A percentile compares a stretch with the other conserved stretches of the same genome.
Evolutionary conservation across 2,329 filamentous ascomycete species (phyloP).

Genomic region (Tolypocladium amazonense): DNA sequence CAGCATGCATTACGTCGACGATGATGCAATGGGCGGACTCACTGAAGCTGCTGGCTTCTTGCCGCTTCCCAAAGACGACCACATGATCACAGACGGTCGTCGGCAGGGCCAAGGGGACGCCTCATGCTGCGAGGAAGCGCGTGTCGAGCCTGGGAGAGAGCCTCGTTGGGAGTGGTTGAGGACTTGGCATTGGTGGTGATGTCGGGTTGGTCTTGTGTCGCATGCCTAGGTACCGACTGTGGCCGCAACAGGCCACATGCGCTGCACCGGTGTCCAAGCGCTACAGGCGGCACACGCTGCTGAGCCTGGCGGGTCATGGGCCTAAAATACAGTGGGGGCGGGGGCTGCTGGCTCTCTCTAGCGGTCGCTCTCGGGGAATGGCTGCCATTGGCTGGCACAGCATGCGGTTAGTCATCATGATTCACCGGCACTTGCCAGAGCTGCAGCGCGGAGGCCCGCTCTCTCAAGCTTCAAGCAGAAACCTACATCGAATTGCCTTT

Average conservation of each 20-base stretch:
- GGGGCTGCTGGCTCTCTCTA: no score
- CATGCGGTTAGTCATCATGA: background rate
- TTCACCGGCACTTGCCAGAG: background rate
- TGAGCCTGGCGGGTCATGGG: background rate
- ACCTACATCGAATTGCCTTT: background rate
- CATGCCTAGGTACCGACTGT: background rate
- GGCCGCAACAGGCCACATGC: background rate
- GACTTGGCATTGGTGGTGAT: background rate
- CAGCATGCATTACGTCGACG: conserved; percentile 14
- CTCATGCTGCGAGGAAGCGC: conserved; percentile 19
- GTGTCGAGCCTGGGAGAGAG: conserved; percentile 12
- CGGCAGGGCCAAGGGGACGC: conserved; percentile 11
- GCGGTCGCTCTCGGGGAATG: no score
- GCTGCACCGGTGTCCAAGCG: background rate
- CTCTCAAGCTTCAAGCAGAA: background rate
- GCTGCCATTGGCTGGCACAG: background rate
- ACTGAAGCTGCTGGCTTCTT: conserved; percentile 68
- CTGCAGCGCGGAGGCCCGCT: background rate
- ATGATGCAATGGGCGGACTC: conserved; percentile 20
- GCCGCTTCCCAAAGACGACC: conserved; percentile 52
- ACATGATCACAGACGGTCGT: conserved; percentile 37
- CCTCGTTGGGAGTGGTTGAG: conserved; percentile 6
- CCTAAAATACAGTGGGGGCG: background rate
- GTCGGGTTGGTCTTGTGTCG: background rate
- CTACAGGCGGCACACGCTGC: background rate